Conservation (phyloP, 805 yeast species). For the Starmerella davenportii region DNA sequence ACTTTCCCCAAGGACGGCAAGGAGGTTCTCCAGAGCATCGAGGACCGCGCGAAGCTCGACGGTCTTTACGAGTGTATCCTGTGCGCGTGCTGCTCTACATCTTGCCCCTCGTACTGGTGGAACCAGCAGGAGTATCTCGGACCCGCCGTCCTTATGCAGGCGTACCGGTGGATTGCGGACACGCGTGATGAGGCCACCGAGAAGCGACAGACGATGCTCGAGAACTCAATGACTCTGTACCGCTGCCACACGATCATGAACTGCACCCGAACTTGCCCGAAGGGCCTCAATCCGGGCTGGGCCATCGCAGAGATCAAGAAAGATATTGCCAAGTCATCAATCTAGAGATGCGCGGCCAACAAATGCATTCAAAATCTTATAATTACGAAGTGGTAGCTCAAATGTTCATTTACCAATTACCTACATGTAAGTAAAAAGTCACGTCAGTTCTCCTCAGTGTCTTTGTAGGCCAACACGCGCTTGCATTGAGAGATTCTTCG, state of each 20-base stretch:
- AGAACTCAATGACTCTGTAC: slow-evolving; percentile 93
- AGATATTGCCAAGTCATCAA: slow-evolving; percentile 53
- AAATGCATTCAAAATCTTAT: too few species aligned
- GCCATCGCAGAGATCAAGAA: slow-evolving; percentile 97
- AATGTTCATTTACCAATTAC: too few species aligned
- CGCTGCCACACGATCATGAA: slow-evolving; percentile 99
- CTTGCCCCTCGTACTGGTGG: slow-evolving; percentile 99
- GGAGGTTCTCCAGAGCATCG: slow-evolving; percentile 80
- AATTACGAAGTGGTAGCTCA: too few species aligned
- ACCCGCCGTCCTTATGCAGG: slow-evolving; percentile 98
- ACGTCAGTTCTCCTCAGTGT: too few species aligned
- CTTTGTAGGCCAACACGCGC: too few species aligned
- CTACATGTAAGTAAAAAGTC: too few species aligned
- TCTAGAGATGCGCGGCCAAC: too few species aligned
- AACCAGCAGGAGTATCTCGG: slow-evolving; percentile 96
- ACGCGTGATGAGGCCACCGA: slow-evolving; percentile 83
- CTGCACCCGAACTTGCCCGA: slow-evolving; percentile 95
- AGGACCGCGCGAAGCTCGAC: slow-evolving; percentile 87
- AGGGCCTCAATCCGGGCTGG: slow-evolving; percentile 93
- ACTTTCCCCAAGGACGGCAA: slow-evolving; percentile 71
- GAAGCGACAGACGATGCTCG: slow-evolving; percentile 70
- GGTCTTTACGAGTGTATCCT: slow-evolving; percentile 94
- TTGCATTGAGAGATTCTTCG: too few species aligned
- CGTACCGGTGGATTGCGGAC: slow-evolving; percentile 96
- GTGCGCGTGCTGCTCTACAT: slow-evolving; percentile 97